Evolutionary conservation across 129 eudicot genomes (phyloP), one percentile per base, ranked within the genome.

Genomic region (Artemisia tridentata): DNA sequence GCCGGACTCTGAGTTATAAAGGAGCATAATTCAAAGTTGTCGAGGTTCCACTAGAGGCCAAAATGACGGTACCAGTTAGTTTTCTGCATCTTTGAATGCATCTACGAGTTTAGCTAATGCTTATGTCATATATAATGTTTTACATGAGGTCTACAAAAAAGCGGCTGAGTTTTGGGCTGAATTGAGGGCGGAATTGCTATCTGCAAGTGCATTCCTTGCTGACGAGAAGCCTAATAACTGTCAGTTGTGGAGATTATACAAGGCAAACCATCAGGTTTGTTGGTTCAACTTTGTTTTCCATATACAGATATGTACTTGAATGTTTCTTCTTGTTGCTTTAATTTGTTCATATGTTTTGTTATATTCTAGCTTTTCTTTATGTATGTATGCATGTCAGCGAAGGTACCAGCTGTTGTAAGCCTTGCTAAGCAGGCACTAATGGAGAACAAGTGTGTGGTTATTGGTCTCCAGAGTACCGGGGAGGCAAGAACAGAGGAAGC

Each of bases 401-500:
- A 95, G 83, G 99, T 95, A 53, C 99, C 99, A 56, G 92, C 97
- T 67, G 97, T 88, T 70, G 91, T 95, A 53, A 81, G 77, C 64
- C 95, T 95, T 74, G 65, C 97, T 46, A 80, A 86, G 85, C 86
- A 86, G 86, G 99, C 99, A 66, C 77, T 95, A 78, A 29, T 72
- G 80, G 91, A 84, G 16, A 74, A 84, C 64, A 95, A 95, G 83
- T 90, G 96, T 80, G 96, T 90, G 61, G 99, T 95, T 45, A 65
- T 95, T 75, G 99, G 99, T 80, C 96, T 95, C 64, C 99, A 95
- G 77, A 90, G 99, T 73, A 95, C 99, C 4, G 99, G 99, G 68
- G 99, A 95, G 82, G 99, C 99, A 77, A 82, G 99, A 49, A 95
- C 99, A 3, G 99, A 90, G 84, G 99, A 95, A 69, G 99, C 97